These are phyloP conservation scores for Auricularia sp. DNA, from an alignment of 768 basidiomycete genomes.

Conservation along the genomic window DNA sequence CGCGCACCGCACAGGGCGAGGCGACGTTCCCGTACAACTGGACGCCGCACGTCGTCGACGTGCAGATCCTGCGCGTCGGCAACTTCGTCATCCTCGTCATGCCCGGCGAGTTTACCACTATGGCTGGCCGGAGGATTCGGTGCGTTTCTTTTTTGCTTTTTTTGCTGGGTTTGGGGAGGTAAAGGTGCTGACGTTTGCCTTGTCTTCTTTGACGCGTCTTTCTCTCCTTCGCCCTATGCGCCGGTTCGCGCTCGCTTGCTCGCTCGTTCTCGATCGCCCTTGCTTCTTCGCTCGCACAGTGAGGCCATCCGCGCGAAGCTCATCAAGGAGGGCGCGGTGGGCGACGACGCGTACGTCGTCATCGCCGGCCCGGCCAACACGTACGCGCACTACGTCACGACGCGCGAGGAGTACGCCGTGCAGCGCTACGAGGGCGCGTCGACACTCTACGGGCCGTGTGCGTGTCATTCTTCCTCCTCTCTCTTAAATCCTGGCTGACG, in stretches of 20 bases:
- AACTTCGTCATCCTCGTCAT: constrained; percentile 67
- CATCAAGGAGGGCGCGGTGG: constrained; percentile 53
- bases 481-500: background rate
- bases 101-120: constrained; percentile 74
- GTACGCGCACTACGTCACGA: constrained; percentile 66
- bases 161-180: too few relatives aligned
- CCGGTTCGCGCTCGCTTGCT: too few relatives aligned
- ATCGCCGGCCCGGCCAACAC: constrained; percentile 76
- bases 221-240: too few relatives aligned
- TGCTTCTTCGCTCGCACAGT: too few relatives aligned
- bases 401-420: constrained; percentile 59
- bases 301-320: constrained; percentile 57
- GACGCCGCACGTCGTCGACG: constrained; percentile 62
- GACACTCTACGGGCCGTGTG: constrained; percentile 66
- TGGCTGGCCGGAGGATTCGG: constrained; percentile 71
- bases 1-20: constrained; percentile 13
- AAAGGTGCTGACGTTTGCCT: too few relatives aligned
- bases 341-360: constrained; percentile 62
- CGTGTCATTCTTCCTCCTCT: constrained; percentile 16
- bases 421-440: constrained; percentile 80
- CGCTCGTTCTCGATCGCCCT: too few relatives aligned
- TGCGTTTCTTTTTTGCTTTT: constrained; percentile 14
- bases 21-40: constrained; percentile 62
- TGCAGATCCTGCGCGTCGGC: constrained; percentile 70
- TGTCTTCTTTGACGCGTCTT: too few relatives aligned